Evolutionary conservation across 2,329 filamentous ascomycete genomes (phyloP).

Genomic region (Clarireedia monteithiana): DNA sequence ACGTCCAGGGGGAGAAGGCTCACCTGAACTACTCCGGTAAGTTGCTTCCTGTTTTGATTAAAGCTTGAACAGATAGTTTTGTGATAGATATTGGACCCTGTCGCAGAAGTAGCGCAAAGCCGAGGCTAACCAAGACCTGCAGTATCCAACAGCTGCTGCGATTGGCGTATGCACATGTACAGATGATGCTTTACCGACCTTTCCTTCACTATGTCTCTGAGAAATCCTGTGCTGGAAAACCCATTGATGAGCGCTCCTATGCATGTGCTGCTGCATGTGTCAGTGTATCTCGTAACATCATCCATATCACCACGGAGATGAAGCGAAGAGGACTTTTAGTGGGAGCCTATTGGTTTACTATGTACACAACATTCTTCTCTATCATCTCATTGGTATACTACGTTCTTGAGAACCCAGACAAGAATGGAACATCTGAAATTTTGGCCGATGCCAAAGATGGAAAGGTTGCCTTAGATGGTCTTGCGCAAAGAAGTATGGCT

Average conservation of each 20-base stretch:
- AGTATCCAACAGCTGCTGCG: constrained; percentile 66
- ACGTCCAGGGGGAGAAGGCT: constrained; percentile 70
- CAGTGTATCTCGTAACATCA: constrained; percentile 58
- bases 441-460: constrained; percentile 80
- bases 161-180: constrained; percentile 75
- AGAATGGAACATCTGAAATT: constrained; percentile 67
- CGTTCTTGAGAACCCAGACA: constrained; percentile 71
- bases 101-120: not conserved
- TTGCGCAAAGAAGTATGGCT: constrained; percentile 79
- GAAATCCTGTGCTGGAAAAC: constrained; percentile 44
- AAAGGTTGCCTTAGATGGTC: constrained; percentile 68
- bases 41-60: constrained; percentile 18
- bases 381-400: constrained; percentile 75
- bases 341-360: constrained; percentile 79
- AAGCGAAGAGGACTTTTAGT: constrained; percentile 66
- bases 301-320: constrained; percentile 74
- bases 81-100: too few species aligned
- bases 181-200: constrained; percentile 74
- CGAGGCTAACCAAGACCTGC: constrained; percentile 15
- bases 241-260: constrained; percentile 69
- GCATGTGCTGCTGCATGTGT: constrained; percentile 60
- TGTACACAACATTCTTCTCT: constrained; percentile 77
- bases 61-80: too few species aligned
- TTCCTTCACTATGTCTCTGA: constrained; percentile 79
- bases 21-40: constrained; percentile 69